A percentile compares a stretch with the other conserved stretches of the same genome.
phyloP scores from a whole-genome alignment of 257 asterid species.

The Solanum verrucosum region DNA sequence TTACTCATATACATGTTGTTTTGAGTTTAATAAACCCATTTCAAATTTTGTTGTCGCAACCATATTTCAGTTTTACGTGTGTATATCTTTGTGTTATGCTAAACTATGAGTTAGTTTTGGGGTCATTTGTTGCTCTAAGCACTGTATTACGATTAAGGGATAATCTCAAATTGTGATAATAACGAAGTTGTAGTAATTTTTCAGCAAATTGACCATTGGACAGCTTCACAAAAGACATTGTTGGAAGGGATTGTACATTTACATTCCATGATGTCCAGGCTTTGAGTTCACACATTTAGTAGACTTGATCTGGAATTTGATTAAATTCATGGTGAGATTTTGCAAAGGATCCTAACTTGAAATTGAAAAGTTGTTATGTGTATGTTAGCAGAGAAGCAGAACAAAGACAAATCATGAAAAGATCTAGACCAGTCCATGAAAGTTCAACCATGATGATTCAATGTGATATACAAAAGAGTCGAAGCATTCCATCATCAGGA shows the following conservation, averaged over 20 bases:
- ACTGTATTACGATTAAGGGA: too few relatives aligned
- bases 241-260: neutral
- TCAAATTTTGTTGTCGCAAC: accelerated
- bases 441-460: neutral
- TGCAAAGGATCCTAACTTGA: neutral
- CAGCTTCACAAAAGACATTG: neutral
- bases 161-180: neutral
- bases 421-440: too few relatives aligned
- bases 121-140: too few relatives aligned
- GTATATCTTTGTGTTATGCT: too few relatives aligned
- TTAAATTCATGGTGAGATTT: neutral
- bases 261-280: neutral
- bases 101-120: too few relatives aligned
- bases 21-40: too few relatives aligned
- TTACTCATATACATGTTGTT: too few relatives aligned
- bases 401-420: neutral
- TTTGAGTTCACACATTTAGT: neutral
- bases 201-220: neutral
- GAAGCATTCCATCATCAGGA: neutral
- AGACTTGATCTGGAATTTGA: neutral
- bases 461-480: neutral
- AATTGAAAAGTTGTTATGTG: neutral
- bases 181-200: neutral
- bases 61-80: too few relatives aligned
- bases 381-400: neutral